Evolutionary conservation across 306 rosid genomes (phyloP).

Genomic region (Glycyrrhiza uralensis): DNA sequence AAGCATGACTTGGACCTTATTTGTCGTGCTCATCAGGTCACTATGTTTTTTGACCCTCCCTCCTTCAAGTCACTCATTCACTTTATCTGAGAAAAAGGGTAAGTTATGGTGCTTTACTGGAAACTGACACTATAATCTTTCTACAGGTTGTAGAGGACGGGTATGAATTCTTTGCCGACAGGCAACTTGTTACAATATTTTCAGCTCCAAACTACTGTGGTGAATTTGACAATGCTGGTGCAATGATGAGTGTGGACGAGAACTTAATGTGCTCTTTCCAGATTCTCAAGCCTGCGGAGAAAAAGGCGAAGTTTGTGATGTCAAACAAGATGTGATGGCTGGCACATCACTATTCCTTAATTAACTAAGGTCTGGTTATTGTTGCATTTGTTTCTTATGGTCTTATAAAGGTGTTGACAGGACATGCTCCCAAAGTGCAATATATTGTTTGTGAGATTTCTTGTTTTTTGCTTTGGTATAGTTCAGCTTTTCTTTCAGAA

Average conservation of each 20-base stretch:
- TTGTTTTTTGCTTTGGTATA: neutral
- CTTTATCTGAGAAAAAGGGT: neutral
- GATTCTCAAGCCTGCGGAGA: constrained; percentile 92
- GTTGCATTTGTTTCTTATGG: constrained; percentile 17
- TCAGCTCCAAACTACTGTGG: constrained; percentile 92
- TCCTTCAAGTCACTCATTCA: neutral
- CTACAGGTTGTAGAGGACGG: constrained; percentile 92
- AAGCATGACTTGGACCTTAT: constrained; percentile 88
- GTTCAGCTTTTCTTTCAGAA: constrained; percentile 5
- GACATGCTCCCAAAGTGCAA: neutral
- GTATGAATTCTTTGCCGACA: constrained; percentile 84
- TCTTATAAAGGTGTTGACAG: neutral
- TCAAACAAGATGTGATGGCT: constrained; percentile 53
- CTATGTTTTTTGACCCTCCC: neutral
- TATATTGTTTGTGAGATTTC: constrained; percentile 4
- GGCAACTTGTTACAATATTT: constrained; percentile 86
- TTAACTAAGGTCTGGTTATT: constrained; percentile 45
- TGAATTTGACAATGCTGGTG: constrained; percentile 95
- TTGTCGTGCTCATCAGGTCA: constrained; percentile 95
- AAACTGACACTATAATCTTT: constrained; percentile 26
- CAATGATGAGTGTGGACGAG: constrained; percentile 92
- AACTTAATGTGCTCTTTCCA: constrained; percentile 89
- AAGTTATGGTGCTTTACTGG: neutral
- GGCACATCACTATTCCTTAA: constrained; percentile 14
- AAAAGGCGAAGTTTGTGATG: constrained; percentile 53